Evolutionary conservation across 1,284 basidiomycete genomes (phyloP).

Genomic region (Apiotrichum sp.): DNA sequence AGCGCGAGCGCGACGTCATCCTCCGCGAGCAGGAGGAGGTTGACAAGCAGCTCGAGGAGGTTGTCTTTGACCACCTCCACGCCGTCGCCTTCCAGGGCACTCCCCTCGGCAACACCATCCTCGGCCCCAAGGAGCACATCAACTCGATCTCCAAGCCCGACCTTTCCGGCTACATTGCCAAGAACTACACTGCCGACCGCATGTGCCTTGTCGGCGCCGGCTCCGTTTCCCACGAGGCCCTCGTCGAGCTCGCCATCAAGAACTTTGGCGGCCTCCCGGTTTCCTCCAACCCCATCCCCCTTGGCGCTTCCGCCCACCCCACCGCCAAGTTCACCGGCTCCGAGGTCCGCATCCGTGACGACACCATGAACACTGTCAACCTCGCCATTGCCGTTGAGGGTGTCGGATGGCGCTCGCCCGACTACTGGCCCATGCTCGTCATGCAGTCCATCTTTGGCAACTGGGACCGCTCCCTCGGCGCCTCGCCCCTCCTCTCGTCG

Average conservation of each 20-base stretch:
- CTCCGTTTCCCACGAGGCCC: slow-evolving; percentile 84
- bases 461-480: slow-evolving; percentile 97
- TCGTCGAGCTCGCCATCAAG: slow-evolving; percentile 91
- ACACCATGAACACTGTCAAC: slow-evolving; percentile 81
- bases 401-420: slow-evolving; percentile 94
- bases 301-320: slow-evolving; percentile 67
- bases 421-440: slow-evolving; percentile 99
- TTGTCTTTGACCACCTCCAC: slow-evolving; percentile 98
- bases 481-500: slow-evolving; percentile 82
- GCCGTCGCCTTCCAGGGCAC: slow-evolving; percentile 83
- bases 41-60: slow-evolving; percentile 96
- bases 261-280: slow-evolving; percentile 87
- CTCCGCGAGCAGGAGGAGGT: slow-evolving; percentile 98
- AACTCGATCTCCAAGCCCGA: slow-evolving; percentile 91
- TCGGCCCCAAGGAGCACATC: slow-evolving; percentile 94
- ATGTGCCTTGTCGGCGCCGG: slow-evolving; percentile 98
- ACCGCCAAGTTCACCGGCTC: slow-evolving; percentile 85
- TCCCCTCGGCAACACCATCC: slow-evolving; percentile 92
- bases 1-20: slow-evolving; percentile 95
- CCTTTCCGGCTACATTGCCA: slow-evolving; percentile 86
- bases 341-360: slow-evolving; percentile 93
- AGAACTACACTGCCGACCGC: slow-evolving; percentile 96
- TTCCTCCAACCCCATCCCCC: slow-evolving; percentile 79
- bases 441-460: slow-evolving; percentile 98
- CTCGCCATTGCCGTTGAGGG: slow-evolving; percentile 97